Conservation (phyloP, 768 basidiomycete genomes). For the Scleroderma bovista region DNA sequence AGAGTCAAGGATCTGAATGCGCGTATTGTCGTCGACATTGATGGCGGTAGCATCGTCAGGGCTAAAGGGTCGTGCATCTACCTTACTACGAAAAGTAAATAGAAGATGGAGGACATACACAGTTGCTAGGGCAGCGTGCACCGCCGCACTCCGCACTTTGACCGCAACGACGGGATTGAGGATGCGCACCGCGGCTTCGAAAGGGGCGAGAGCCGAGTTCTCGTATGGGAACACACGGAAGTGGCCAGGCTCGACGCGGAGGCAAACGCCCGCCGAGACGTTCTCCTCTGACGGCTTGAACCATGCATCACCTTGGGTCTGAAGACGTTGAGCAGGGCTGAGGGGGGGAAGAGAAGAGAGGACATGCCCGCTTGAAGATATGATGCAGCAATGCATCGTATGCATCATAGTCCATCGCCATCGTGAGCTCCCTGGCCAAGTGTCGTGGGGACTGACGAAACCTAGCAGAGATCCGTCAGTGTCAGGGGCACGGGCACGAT, state of each 20-base stretch:
- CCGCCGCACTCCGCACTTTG: conserved; percentile 73
- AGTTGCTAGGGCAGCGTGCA: conserved; percentile 69
- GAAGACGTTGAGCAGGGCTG: conserved; percentile 10
- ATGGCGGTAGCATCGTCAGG: conserved; percentile 55
- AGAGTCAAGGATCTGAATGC: conserved; percentile 79
- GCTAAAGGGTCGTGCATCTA: conserved; percentile 30
- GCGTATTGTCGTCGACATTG: conserved; percentile 72
- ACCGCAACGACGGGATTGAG: conserved; percentile 85
- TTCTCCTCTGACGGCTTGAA: conserved; percentile 84
- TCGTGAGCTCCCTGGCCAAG: conserved; percentile 5
- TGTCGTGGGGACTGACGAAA: background rate
- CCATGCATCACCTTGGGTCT: conserved; percentile 83
- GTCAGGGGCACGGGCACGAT: too few species aligned
- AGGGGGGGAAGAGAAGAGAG: background rate
- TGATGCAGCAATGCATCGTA: conserved; percentile 78
- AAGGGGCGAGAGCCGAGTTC: conserved; percentile 72
- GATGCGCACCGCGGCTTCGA: conserved; percentile 69
- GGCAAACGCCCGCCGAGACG: conserved; percentile 70
- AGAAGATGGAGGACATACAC: conserved; percentile 42
- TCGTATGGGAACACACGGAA: conserved; percentile 86
- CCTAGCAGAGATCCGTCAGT: too few species aligned
- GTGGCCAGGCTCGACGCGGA: conserved; percentile 60
- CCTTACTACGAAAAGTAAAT: background rate
- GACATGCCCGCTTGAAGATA: conserved; percentile 65
- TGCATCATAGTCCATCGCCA: conserved; percentile 56